Evolutionary conservation across 306 rosid species (phyloP), one percentile per base, ranked within the genome.

Genomic region (Crotalaria pallida): DNA sequence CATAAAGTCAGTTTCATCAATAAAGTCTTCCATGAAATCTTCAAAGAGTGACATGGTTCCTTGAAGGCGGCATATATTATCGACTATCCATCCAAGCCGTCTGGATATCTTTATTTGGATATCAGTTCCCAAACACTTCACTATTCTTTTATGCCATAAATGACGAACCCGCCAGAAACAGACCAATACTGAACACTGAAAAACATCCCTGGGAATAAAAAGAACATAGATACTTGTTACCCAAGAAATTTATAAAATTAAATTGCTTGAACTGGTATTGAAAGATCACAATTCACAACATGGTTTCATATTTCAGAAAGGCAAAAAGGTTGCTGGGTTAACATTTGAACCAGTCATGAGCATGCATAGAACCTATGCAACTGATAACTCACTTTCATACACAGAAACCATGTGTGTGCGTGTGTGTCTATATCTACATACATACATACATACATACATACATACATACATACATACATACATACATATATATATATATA

Each of bases 161-260:
- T 93, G 94, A 23, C 93, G 88, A 58, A 90, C 84, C 36, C 94
- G 83, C 97, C 98, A 90, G 67, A 90, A 83, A 82, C 90, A 80
- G 71, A 93, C 63, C 81, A 93, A 61, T 31, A 87, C 86, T 0
- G 94, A 85, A 77, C 96, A 93, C 75, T 85, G 94, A 74, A 90
- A 90, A 52, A 93, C 92, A 66, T 93, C 98, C 94, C 98, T 90
- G 89, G 63, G 47, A 69, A 16, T 73, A 64, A 33, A 64, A 72
- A 66, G 61, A 82, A 72, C 13, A 67, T 58, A 13, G 7, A 72
- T 45, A 71, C 61, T 67, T 71, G 64, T 33, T 75, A 64, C 11
- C 48, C 59, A 75, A 58, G 58, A 13, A 56, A 12, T 27, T 40
- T 53, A 4, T 2, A 22, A 74, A 56, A 18, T 8, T 33, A 16